Percentiles rank a stretch among this genome's conserved stretches.
These are phyloP conservation scores for Aspergillus sp. DNA, from an alignment of 2,329 filamentous ascomycete species.

Conservation along the genomic window DNA sequence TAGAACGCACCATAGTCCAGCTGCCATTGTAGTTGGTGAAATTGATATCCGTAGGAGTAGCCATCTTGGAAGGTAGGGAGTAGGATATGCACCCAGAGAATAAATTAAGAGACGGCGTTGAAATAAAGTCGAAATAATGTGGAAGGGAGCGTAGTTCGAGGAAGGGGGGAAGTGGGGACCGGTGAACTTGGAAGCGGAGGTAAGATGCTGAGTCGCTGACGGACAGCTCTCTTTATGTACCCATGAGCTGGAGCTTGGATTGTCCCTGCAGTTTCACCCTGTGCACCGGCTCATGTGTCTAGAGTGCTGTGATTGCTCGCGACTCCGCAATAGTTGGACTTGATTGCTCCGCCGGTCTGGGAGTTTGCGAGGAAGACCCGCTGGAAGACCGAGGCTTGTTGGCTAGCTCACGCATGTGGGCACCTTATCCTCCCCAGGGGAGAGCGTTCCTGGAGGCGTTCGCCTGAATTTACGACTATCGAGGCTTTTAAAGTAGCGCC, in stretches of 20 bases:
- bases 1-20: constrained; percentile 65
- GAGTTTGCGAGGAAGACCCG: neutral
- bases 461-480: neutral
- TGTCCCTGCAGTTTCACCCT: neutral
- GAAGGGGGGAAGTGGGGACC: neutral
- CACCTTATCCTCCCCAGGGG: neutral
- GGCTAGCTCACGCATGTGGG: neutral
- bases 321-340: constrained; percentile 1
- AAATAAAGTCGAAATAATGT: neutral
- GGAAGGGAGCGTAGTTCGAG: neutral
- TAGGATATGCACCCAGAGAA: neutral
- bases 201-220: neutral
- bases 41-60: constrained; percentile 67
- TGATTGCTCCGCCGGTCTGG: neutral
- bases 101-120: neutral
- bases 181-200: neutral
- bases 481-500: neutral
- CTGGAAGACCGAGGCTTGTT: neutral
- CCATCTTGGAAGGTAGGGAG: constrained; percentile 55
- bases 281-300: neutral
- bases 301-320: constrained; percentile 1
- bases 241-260: neutral
- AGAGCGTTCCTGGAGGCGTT: neutral
- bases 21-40: constrained; percentile 67
- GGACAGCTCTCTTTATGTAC: neutral